These are phyloP conservation scores for Murraya koenigii DNA, from an alignment of 345 rosid genomes.

Conservation along the genomic window DNA sequence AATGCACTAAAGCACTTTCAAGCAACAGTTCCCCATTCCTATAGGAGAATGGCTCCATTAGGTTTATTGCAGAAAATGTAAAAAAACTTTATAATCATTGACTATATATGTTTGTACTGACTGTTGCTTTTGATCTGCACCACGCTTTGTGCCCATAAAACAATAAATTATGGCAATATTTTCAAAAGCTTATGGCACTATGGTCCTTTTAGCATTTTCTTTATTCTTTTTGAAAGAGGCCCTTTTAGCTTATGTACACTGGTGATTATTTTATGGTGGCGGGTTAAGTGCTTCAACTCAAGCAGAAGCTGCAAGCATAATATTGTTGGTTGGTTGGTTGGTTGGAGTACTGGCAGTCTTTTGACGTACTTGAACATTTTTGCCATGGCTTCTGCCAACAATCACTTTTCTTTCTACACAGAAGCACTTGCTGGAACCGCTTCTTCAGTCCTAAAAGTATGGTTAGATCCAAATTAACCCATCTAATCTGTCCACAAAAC, in stretches of 20 bases:
- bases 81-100: not conserved
- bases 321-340: not conserved
- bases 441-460: not conserved
- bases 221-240: not conserved
- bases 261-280: not conserved
- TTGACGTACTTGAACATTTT: not conserved
- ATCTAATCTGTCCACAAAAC: constrained; percentile 8
- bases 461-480: constrained; percentile 11
- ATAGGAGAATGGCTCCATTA: not conserved
- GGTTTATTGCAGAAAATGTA: too few relatives aligned
- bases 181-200: too few relatives aligned
- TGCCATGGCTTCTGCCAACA: constrained; percentile 16
- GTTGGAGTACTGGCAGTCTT: not conserved
- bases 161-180: not conserved
- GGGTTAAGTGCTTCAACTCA: not conserved
- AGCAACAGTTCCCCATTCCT: not conserved
- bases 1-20: not conserved
- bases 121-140: not conserved
- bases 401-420: not conserved
- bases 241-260: not conserved
- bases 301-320: not conserved
- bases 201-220: too few relatives aligned
- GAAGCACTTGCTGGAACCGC: not conserved
- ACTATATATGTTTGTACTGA: not conserved
- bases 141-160: not conserved